Conservation (phyloP, 2,329 filamentous ascomycete genomes). For the Penicillium sp. region DNA sequence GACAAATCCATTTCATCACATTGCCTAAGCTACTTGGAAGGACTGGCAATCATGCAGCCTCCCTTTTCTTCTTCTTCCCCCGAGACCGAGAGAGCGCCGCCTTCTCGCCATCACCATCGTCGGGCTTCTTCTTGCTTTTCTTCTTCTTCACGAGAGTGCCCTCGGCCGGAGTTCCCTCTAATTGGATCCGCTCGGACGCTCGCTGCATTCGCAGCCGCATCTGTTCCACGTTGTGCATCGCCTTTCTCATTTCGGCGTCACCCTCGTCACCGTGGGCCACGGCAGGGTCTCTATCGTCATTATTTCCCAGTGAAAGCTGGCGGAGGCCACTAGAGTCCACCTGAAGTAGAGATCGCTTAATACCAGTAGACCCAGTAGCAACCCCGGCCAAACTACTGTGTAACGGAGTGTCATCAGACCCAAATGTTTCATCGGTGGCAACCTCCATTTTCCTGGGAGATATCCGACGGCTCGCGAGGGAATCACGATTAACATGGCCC, state of each 20-base stretch:
- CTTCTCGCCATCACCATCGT: constrained; percentile 2
- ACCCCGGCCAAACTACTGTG: constrained; percentile 40
- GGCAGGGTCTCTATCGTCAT: constrained; percentile 21
- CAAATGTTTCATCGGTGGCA: constrained; percentile 68
- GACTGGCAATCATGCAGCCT: background rate
- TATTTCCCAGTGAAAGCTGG: constrained; percentile 63
- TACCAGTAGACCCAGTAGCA: constrained; percentile 25
- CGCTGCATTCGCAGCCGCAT: constrained; percentile 76
- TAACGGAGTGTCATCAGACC: constrained; percentile 36
- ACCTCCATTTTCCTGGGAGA: constrained; percentile 61
- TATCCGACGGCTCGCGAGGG: constrained; percentile 34
- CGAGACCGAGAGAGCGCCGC: background rate
- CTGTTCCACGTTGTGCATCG: constrained; percentile 82
- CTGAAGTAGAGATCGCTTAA: constrained; percentile 67
- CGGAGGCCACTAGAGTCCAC: constrained; percentile 83
- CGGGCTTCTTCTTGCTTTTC: constrained; percentile 29
- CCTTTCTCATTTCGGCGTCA: constrained; percentile 82
- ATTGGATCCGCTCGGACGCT: constrained; percentile 45
- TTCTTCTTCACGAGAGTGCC: constrained; percentile 55
- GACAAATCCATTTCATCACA: constrained; percentile 1
- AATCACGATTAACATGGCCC: constrained; percentile 17
- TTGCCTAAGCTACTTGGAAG: background rate
- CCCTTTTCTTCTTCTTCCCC: constrained; percentile 22
- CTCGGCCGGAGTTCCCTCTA: constrained; percentile 47
- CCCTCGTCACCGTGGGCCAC: constrained; percentile 55